Base-by-base conservation (phyloP, 2,329 filamentous ascomycete genomes). In the Fusarium sp. region DNA sequence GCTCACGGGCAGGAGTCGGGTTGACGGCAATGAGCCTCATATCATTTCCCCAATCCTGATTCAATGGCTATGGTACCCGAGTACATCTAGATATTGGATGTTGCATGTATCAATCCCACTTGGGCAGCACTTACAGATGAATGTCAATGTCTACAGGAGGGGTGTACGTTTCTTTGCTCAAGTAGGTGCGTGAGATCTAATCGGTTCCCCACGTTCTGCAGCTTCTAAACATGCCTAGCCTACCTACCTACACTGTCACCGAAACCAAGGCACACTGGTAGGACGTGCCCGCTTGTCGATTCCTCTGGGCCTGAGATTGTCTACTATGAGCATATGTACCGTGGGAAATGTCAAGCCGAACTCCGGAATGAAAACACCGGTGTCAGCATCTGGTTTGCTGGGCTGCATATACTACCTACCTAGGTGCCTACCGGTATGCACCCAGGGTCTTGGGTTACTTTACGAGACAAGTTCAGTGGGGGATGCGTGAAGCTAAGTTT, bases 31-130 rank as follows among this genome's bases (percentile, higher is more conserved):
- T 28, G 23, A 47, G 41, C 40, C 53, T 63, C 66, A 55, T 54
- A 25, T 42, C 8, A 25, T 48, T 46, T 25, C 46, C 47, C 18
- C 10, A 7, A n/a, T 55, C n/a, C 23, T 28, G 34, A 41, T 37
- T 32, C n/a, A 25, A 28, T 62, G 63, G 67, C 23, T 55, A 59
- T 45, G 41, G 63, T 68, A 53, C 41, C 58, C 54, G 50, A 27
- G 30, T 27, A 53, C 46, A 54, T 56, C 46, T 46, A 43, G 62
- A 43, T 43, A 55, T 54, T 66, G 49, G 30, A n/a, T 37, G 42
- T n/a, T 10, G n/a, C 21, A 37, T 23, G 48, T 40, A 20, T 23
- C 32, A 40, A 27, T n/a, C n/a, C 18, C 14, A 16, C 41, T 25
- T 47, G 25, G 45, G 45, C 25, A 47, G 45, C n/a, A 28, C 18